phyloP scores from a whole-genome alignment of 495 filamentous ascomycete genomes.

The Penicillium roqueforti region DNA sequence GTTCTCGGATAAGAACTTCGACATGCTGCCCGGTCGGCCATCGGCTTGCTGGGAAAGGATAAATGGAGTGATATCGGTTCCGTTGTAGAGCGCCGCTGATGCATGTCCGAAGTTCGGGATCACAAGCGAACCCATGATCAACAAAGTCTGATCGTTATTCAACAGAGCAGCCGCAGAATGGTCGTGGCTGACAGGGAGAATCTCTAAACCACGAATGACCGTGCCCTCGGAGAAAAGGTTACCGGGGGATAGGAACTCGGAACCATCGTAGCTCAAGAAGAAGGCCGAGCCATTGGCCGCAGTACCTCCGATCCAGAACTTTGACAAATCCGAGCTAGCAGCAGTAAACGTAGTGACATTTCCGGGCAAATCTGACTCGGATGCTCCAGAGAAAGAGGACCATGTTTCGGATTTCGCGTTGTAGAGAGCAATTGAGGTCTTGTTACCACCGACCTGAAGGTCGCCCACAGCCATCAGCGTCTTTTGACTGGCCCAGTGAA shows the following conservation, averaged over 20 bases:
- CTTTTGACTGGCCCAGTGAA: constrained; percentile 69
- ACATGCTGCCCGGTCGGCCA: constrained; percentile 65
- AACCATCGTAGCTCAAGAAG: constrained; percentile 71
- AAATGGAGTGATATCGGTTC: constrained; percentile 71
- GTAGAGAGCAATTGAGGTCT: constrained; percentile 70
- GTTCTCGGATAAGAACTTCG: constrained; percentile 72
- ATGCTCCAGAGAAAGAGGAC: constrained; percentile 60
- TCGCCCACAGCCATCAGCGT: constrained; percentile 73
- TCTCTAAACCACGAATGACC: constrained; percentile 70
- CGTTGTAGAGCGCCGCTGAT: constrained; percentile 86
- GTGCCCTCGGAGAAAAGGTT: constrained; percentile 59
- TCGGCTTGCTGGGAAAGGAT: constrained; percentile 65
- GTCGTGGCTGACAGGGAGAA: constrained; percentile 62
- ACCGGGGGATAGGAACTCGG: constrained; percentile 53
- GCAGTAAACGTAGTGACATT: constrained; percentile 70
- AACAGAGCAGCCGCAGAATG: constrained; percentile 66
- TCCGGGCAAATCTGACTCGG: constrained; percentile 60
- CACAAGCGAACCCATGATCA: constrained; percentile 75
- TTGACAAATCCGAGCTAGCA: constrained; percentile 59
- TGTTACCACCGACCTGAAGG: constrained; percentile 60
- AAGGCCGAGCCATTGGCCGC: constrained; percentile 64
- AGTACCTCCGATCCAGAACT: constrained; percentile 76
- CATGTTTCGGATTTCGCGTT: constrained; percentile 59
- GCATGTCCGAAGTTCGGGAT: constrained; percentile 74
- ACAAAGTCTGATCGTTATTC: constrained; percentile 61